Percentiles rank a stretch among this genome's conserved stretches.
These are phyloP conservation scores for Babesia divergens DNA, from an alignment of 169 alveolate genomes.

Conservation along the genomic window DNA sequence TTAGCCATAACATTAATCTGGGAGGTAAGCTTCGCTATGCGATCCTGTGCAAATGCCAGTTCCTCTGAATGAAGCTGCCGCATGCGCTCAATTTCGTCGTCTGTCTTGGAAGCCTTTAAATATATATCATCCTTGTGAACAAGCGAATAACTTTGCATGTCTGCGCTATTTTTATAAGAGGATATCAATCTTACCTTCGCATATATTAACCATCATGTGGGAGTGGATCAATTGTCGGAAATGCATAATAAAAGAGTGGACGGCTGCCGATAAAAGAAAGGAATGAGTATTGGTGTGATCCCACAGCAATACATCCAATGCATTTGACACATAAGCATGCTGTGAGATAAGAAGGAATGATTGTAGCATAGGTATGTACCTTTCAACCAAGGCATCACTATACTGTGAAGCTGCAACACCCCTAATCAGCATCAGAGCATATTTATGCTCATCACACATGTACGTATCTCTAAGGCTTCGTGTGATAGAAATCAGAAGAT, in stretches of 20 bases:
- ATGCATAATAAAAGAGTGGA: neutral
- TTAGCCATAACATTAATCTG: conserved; percentile 41
- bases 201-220: neutral
- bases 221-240: conserved; percentile 8
- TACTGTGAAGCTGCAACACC: neutral
- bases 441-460: neutral
- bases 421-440: neutral
- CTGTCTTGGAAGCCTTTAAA: neutral
- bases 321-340: too few relatives aligned
- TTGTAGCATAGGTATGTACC: neutral
- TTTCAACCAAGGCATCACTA: neutral
- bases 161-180: neutral
- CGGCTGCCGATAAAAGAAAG: neutral
- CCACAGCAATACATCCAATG: conserved; percentile 1
- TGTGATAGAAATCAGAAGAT: neutral
- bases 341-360: too few relatives aligned
- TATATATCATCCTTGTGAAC: neutral
- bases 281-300: neutral
- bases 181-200: neutral
- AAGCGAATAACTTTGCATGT: neutral
- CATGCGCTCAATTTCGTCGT: neutral
- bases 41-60: conserved; percentile 37
- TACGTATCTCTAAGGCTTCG: neutral
- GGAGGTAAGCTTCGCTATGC: neutral
- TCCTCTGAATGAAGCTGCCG: conserved; percentile 21